phyloP scores from a whole-genome alignment of 2,329 filamentous ascomycete species.

The Nothophoma quercina region DNA sequence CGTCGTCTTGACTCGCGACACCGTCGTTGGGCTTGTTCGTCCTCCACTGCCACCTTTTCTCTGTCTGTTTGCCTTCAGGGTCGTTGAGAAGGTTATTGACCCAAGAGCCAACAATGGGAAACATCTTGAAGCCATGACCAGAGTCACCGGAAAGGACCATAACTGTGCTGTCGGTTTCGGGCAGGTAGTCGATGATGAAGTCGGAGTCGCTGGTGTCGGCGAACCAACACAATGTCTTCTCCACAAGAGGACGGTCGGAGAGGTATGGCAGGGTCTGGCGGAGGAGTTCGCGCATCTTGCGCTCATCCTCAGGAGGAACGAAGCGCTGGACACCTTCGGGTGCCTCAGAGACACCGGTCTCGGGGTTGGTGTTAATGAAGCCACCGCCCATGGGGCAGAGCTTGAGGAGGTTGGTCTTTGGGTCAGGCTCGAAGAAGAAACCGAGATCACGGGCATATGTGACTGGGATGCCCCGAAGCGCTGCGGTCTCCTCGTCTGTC shows the following conservation, averaged over 20 bases:
- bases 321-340: slow-evolving; percentile 53
- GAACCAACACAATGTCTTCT: slow-evolving; percentile 68
- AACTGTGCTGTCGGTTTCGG: slow-evolving; percentile 56
- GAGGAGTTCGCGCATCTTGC: slow-evolving; percentile 60
- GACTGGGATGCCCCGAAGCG: slow-evolving; percentile 66
- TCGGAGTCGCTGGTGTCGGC: slow-evolving; percentile 68
- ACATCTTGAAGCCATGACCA: slow-evolving; percentile 70
- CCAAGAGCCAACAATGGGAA: slow-evolving; percentile 66
- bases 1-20: slow-evolving; percentile 42
- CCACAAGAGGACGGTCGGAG: slow-evolving; percentile 63
- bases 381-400: slow-evolving; percentile 67
- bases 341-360: slow-evolving; percentile 51
- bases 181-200: slow-evolving; percentile 67
- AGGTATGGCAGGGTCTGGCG: slow-evolving; percentile 61
- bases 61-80: slow-evolving; percentile 52
- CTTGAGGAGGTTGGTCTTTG: slow-evolving; percentile 65
- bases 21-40: slow-evolving; percentile 23
- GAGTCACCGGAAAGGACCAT: slow-evolving; percentile 65
- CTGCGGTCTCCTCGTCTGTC: slow-evolving; percentile 61
- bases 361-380: slow-evolving; percentile 59
- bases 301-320: slow-evolving; percentile 63
- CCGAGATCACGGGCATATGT: slow-evolving; percentile 68
- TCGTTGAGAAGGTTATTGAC: slow-evolving; percentile 57
- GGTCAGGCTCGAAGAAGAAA: slow-evolving; percentile 72
- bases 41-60: slow-evolving; percentile 63